Evolutionary conservation across 2,329 filamentous ascomycete genomes (phyloP).

Genomic region (Alternaria arbusti): DNA sequence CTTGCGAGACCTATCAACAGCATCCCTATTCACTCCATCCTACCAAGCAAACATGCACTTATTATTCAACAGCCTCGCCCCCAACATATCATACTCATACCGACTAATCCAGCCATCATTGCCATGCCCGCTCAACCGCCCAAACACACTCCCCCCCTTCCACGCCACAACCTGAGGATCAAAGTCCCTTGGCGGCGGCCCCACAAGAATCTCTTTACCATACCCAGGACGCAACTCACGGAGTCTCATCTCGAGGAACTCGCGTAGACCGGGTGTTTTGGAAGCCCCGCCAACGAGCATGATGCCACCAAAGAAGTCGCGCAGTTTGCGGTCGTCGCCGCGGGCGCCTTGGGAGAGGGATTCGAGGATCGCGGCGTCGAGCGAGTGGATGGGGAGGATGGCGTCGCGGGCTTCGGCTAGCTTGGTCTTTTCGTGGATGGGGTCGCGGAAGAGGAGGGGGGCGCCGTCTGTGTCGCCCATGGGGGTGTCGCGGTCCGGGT

Average conservation of each 20-base stretch:
- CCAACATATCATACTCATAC: slow-evolving; percentile 86
- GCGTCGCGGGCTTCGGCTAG: slow-evolving; percentile 74
- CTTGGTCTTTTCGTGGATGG: slow-evolving; percentile 57
- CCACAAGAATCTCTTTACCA: slow-evolving; percentile 71
- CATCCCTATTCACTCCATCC: not conserved
- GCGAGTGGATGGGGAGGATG: slow-evolving; percentile 79
- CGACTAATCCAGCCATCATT: slow-evolving; percentile 96
- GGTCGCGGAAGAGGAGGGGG: slow-evolving; percentile 49
- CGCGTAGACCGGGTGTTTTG: slow-evolving; percentile 71
- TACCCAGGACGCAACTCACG: slow-evolving; percentile 68
- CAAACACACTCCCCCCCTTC: slow-evolving; percentile 98
- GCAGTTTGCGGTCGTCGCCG: slow-evolving; percentile 89
- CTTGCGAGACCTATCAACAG: not conserved
- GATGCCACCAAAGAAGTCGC: slow-evolving; percentile 69
- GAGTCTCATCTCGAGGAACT: slow-evolving; percentile 82
- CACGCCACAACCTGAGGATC: slow-evolving; percentile 97
- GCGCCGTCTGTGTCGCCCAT: slow-evolving; percentile 47
- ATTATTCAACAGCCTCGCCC: slow-evolving; percentile 72
- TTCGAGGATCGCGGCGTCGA: slow-evolving; percentile 88
- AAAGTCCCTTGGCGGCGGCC: slow-evolving; percentile 82
- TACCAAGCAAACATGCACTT: slow-evolving; percentile 53
- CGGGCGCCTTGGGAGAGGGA: slow-evolving; percentile 86
- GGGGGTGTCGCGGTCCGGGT: slow-evolving; percentile 55
- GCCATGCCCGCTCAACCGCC: slow-evolving; percentile 74
- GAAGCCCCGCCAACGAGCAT: slow-evolving; percentile 49